These are phyloP conservation scores for Glycyrrhiza uralensis DNA, from an alignment of 306 rosid genomes.

Conservation along the genomic window DNA sequence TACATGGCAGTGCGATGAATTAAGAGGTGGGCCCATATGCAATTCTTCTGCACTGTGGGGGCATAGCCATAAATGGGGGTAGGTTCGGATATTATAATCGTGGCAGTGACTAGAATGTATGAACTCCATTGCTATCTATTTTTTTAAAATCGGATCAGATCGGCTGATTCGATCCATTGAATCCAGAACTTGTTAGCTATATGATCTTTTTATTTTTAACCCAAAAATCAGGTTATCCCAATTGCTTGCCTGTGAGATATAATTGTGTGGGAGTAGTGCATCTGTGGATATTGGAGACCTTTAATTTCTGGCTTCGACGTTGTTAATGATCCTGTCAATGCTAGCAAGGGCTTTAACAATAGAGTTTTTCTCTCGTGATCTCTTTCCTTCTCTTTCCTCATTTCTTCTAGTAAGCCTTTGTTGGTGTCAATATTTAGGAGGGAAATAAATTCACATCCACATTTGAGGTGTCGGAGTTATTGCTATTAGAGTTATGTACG, in stretches of 20 bases:
- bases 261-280: conserved; percentile 72
- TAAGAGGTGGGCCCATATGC: neutral
- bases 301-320: conserved; percentile 55
- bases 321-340: conserved; percentile 63
- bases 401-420: conserved; percentile 66
- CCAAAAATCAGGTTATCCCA: too few relatives aligned
- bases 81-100: neutral
- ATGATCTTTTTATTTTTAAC: too few relatives aligned
- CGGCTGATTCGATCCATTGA: too few relatives aligned
- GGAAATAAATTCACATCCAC: neutral
- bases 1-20: neutral
- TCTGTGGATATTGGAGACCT: conserved; percentile 64
- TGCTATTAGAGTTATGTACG: conserved; percentile 45
- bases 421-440: conserved; percentile 56
- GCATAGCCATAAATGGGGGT: neutral
- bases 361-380: conserved; percentile 49
- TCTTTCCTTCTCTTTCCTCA: conserved; percentile 60
- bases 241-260: conserved; percentile 68
- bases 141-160: too few relatives aligned
- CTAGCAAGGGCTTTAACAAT: conserved; percentile 68
- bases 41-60: too few relatives aligned
- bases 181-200: too few relatives aligned
- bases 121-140: too few relatives aligned
- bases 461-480: neutral
- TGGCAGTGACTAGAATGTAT: neutral